Conservation (phyloP, 768 basidiomycete genomes). For the Cystobasidium ongulense region DNA sequence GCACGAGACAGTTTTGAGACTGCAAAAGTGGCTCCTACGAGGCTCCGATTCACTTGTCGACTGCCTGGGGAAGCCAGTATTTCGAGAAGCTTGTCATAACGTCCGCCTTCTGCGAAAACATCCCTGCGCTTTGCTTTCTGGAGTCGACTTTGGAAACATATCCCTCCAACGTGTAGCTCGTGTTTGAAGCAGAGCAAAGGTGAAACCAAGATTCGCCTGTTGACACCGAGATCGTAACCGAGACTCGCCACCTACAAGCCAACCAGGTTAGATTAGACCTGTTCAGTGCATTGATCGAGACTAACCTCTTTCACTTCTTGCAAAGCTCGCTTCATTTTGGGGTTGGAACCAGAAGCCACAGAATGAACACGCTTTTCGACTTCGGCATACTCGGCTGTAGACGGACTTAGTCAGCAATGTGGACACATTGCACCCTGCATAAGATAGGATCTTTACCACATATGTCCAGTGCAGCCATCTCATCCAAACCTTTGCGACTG, state of each 20-base stretch:
- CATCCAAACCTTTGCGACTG: slow-evolving; percentile 35
- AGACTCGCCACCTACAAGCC: slow-evolving; percentile 30
- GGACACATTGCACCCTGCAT: not conserved
- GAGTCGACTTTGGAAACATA: slow-evolving; percentile 39
- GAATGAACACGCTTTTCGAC: slow-evolving; percentile 33
- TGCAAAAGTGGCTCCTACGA: slow-evolving; percentile 39
- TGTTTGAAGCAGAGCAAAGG: slow-evolving; percentile 40
- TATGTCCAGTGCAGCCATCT: slow-evolving; percentile 35
- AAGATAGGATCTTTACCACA: slow-evolving; percentile 27
- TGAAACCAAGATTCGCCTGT: slow-evolving; percentile 38
- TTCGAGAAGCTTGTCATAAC: slow-evolving; percentile 43
- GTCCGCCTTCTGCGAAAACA: slow-evolving; percentile 43
- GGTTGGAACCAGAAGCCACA: slow-evolving; percentile 11
- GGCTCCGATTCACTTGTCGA: slow-evolving; percentile 34
- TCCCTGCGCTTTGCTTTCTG: slow-evolving; percentile 38
- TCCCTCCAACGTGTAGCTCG: slow-evolving; percentile 38
- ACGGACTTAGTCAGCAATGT: not conserved
- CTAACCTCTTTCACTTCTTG: slow-evolving; percentile 37
- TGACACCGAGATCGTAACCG: slow-evolving; percentile 38
- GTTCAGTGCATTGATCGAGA: not conserved
- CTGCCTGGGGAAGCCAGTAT: slow-evolving; percentile 38
- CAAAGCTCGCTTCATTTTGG: slow-evolving; percentile 35
- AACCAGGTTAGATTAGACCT: not conserved
- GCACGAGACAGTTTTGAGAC: slow-evolving; percentile 39
- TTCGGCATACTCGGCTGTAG: slow-evolving; percentile 29